Evolutionary conservation across 768 basidiomycete species (phyloP), one percentile per base, ranked within the genome.

Genomic region (Chiua virens): DNA sequence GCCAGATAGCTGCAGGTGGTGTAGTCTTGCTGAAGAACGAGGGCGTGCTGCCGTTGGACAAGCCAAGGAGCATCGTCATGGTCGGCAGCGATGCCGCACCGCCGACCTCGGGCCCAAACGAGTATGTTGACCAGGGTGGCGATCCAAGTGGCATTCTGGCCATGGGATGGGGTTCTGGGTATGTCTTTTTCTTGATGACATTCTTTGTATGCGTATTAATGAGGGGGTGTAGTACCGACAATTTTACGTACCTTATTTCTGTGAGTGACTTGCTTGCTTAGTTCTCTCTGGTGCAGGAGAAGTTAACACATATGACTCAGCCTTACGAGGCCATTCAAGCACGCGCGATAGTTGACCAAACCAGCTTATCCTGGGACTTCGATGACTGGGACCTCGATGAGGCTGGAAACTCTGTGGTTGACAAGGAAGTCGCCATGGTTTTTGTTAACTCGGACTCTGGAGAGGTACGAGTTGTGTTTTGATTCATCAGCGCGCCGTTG

Each of bases 161-260:
- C 8, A 87, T 93, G 86, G 92, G 92, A 15, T 97, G 94, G 94
- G 94, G 92, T 32, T 88, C 86, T 43, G 92, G 91, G 70, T 75
- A 37, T 35, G 71, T 60, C 9, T 49, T 8, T 1, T 14, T 20
- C 18, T 11, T 47, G 1, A 8, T 8, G 30, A 14, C 10, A 5
- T 13, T 39, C 22, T n/a, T 2, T 15, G 8, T 39, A 27, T 8
- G 20, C 13, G 32, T 25, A 42, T 42, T 61, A 27, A 54, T 39
- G 20, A 18, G 8, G 11, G 8, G 30, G 39, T 21, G 34, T 37
- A 79, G 81, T 5, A 90, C 92, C 0, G 76, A 81, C 13, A 80
- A 83, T 57, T 86, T 89, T 73, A 82, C 86, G 5, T 93, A 92
- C 68, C 79, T 93, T 14, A 70, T 93, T 52, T 83, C 87, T 43